Evolutionary conservation across 2,329 filamentous ascomycete genomes (phyloP).

Genomic region (Diplocarpon rosae): DNA sequence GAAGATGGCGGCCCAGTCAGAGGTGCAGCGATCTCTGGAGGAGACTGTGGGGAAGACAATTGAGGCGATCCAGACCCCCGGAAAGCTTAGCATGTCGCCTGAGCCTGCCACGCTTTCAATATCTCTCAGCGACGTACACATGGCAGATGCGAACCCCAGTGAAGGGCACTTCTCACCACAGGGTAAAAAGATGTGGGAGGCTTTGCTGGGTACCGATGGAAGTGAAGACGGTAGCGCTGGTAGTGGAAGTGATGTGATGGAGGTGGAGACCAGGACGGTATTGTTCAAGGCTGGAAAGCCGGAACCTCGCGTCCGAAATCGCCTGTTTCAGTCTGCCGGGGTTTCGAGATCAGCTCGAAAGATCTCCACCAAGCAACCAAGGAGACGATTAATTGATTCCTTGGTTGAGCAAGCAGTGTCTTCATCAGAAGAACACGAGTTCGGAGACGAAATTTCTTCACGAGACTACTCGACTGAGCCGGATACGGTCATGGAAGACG

Average conservation of each 20-base stretch:
- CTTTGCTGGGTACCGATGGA: constrained; percentile 15
- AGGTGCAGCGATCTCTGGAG: constrained; percentile 4
- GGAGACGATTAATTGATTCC: constrained; percentile 26
- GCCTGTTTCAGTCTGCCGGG: constrained; percentile 9
- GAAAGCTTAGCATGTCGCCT: constrained; percentile 5
- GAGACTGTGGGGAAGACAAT: constrained; percentile 1
- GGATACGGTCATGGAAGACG: background rate
- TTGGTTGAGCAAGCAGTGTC: constrained; percentile 23
- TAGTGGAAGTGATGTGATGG: background rate
- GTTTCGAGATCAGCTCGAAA: constrained; percentile 13
- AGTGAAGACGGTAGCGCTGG: constrained; percentile 1
- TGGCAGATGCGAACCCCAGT: constrained; percentile 15
- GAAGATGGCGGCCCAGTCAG: constrained; percentile 15
- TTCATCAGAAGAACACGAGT: constrained; percentile 7
- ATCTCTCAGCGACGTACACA: constrained; percentile 13
- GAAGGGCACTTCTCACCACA: constrained; percentile 19
- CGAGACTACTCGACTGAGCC: background rate
- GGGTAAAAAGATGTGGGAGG: constrained; percentile 22
- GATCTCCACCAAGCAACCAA: constrained; percentile 9
- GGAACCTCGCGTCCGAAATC: background rate
- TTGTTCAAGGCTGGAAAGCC: background rate
- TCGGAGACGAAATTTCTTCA: constrained; percentile 3
- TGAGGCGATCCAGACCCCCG: constrained; percentile 4
- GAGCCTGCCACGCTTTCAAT: constrained; percentile 11
- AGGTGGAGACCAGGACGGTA: background rate